Percentiles rank a stretch among this genome's conserved stretches.
phyloP scores from a whole-genome alignment of 768 basidiomycete genomes.

The Bullera alba region DNA sequence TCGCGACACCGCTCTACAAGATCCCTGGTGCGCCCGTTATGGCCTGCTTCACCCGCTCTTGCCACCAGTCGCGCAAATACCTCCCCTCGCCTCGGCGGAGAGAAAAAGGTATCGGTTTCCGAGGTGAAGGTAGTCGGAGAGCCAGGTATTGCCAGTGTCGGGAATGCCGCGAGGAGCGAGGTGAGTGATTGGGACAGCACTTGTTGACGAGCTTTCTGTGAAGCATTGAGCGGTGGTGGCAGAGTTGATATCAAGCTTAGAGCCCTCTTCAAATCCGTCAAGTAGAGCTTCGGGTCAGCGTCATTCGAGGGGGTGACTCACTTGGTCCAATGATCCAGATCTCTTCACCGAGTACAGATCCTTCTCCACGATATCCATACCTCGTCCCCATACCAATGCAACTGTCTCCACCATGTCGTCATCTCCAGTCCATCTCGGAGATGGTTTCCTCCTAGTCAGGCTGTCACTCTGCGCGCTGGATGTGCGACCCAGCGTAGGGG shows the following conservation, averaged over 20 bases:
- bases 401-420: background rate
- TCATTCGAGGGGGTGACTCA: constrained; percentile 2
- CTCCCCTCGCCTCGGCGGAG: constrained; percentile 23
- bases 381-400: background rate
- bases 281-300: constrained; percentile 11
- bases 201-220: constrained; percentile 17
- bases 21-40: constrained; percentile 12
- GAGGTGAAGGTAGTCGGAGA: constrained; percentile 14
- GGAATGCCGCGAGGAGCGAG: constrained; percentile 18
- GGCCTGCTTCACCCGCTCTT: constrained; percentile 13
- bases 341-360: constrained; percentile 6
- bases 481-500: background rate
- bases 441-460: constrained; percentile 23
- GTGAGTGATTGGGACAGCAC: constrained; percentile 18
- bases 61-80: constrained; percentile 20
- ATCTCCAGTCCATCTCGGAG: constrained; percentile 21
- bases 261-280: constrained; percentile 33
- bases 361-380: background rate
- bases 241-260: constrained; percentile 18
- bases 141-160: constrained; percentile 20
- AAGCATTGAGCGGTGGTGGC: constrained; percentile 9
- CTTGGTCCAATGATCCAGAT: constrained; percentile 29
- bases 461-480: constrained; percentile 1
- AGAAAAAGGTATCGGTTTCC: constrained; percentile 15
- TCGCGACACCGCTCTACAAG: constrained; percentile 35